Evolutionary conservation across 2,329 filamentous ascomycete species (phyloP), one percentile per base, ranked within the genome.

Genomic region (Metarhizium sp.): DNA sequence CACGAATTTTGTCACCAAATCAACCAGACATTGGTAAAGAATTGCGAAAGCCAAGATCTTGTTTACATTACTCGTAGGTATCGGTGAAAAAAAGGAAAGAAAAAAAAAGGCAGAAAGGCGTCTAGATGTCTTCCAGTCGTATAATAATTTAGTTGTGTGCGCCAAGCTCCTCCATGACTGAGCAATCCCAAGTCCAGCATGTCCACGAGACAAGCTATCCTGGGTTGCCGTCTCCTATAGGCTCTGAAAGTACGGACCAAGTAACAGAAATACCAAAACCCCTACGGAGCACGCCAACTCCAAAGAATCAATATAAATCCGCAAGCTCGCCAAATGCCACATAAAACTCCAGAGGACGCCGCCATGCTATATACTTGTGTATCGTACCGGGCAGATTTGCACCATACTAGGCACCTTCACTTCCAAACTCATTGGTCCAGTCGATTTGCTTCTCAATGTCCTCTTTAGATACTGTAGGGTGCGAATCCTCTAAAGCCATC

Each of bases 361-460:
- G 55, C 60, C 59, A 63, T 65, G 60, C 63, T 61, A 61, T 63
- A 32, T 40, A 40, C 14, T 30, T 43, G 51, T 57, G 54, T 57
- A 53, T 59, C 58, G 52, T 57, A 58, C 18, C 57, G 55, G 53
- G 50, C 53, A 18, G 14, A 1, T 36, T 30, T 18, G 45, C 51
- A 40, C n/a, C 32, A 29, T 30, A 25, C 50, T 68, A 81, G 62
- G 78, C 77, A 18, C 92, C 92, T 70, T 96, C 92, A 68, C 90
- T 95, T 55, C 92, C 92, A 73, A 97, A 97, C 73, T 97, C 92
- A 65, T 87, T 82, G 10, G 94, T 99, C 94, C 94, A 99, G 48
- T 96, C 91, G 50, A 88, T 79, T 69, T 92, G 96, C 65, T 83
- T 81, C 62, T 84, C 80, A 49, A 99, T 79, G 68, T 99, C 95